Evolutionary conservation across 176 grass and related monocot species (phyloP).

Genomic region (Pharus latifolius): DNA sequence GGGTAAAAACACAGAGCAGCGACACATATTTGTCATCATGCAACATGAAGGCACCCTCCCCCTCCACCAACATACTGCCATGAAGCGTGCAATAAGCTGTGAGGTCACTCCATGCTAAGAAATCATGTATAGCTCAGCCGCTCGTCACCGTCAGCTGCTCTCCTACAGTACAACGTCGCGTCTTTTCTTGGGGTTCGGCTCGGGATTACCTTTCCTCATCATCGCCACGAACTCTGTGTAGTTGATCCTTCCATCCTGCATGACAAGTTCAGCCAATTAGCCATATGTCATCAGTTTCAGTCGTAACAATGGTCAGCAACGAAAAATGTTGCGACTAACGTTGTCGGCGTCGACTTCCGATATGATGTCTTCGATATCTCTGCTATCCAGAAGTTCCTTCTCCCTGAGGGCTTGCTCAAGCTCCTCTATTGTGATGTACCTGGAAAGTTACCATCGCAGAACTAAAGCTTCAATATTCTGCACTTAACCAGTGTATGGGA

Average conservation of each 20-base stretch:
- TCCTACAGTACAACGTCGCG: constrained; percentile 69
- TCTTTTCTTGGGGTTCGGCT: constrained; percentile 67
- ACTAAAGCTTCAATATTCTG: neutral
- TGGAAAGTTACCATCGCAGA: neutral
- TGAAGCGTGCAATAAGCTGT: no score
- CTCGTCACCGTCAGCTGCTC: neutral
- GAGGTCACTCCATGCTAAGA: no score
- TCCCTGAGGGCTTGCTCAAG: constrained; percentile 78
- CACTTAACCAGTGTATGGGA: neutral
- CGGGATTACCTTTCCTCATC: constrained; percentile 76
- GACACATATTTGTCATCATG: neutral
- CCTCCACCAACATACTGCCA: no score
- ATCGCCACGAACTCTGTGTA: constrained; percentile 77
- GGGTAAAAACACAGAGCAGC: neutral
- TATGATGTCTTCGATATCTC: constrained; percentile 80
- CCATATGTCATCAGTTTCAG: neutral
- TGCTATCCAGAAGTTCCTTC: constrained; percentile 64
- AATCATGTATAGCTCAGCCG: neutral
- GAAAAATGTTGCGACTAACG: constrained; percentile 22
- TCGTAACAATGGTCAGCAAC: neutral
- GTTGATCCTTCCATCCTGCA: constrained; percentile 78
- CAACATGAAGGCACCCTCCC: neutral
- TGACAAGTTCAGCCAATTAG: neutral
- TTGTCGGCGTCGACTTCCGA: constrained; percentile 76
- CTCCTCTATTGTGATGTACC: constrained; percentile 79